Percentiles rank a stretch among this genome's conserved stretches.
Conservation (phyloP, 2,329 filamentous ascomycete genomes). For the Colletotrichum lindemuthianum region DNA sequence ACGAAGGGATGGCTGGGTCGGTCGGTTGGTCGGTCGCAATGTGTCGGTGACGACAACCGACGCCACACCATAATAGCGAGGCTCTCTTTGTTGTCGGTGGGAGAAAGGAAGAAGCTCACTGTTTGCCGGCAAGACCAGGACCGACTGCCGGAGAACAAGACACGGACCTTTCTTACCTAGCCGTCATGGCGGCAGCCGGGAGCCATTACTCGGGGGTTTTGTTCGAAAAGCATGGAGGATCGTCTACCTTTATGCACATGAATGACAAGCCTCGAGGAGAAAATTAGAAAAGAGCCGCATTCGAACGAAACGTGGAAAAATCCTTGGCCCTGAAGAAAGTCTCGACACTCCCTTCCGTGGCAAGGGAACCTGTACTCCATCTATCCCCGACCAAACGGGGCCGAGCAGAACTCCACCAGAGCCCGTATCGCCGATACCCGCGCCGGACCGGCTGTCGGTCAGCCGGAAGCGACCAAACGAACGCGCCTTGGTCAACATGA, state of each 20-base stretch:
- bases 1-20: background rate
- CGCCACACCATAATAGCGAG: slow-evolving; percentile 1
- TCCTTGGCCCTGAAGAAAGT: slow-evolving; percentile 1
- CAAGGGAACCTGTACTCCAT: slow-evolving; percentile 11
- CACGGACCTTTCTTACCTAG: slow-evolving; percentile 1
- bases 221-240: background rate
- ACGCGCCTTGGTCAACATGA: slow-evolving; percentile 1
- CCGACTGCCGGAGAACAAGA: slow-evolving; percentile 15
- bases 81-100: background rate
- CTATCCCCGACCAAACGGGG: slow-evolving; percentile 27
- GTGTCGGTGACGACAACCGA: slow-evolving; percentile 14
- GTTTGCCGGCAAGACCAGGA: background rate
- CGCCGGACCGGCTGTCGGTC: slow-evolving; percentile 30
- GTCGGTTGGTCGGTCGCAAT: background rate
- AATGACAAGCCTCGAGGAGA: background rate
- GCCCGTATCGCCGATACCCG: slow-evolving; percentile 28
- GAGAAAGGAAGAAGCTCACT: no score
- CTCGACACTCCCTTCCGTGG: background rate
- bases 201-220: no score
- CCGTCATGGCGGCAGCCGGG: background rate
- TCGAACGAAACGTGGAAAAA: background rate
- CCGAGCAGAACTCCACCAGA: slow-evolving; percentile 16
- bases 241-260: background rate
- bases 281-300: background rate
- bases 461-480: slow-evolving; percentile 9